Evolutionary conservation across 371 early-diverging fungal genomes (phyloP).

Genomic region (Mucor piriformis): DNA sequence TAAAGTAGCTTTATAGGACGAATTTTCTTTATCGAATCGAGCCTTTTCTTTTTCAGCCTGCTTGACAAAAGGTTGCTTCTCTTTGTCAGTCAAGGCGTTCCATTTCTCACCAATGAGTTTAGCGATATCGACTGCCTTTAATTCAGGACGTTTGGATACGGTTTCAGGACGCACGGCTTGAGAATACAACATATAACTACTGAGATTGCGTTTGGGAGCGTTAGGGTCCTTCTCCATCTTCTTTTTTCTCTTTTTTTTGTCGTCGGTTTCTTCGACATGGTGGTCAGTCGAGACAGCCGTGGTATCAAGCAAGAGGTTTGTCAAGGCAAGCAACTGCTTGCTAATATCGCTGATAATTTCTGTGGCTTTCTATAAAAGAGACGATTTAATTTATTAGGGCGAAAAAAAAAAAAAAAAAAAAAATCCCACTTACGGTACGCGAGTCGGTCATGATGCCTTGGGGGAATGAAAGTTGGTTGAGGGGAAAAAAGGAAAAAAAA

Average conservation of each 20-base stretch:
- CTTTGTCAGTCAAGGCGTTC: slow-evolving; percentile 65
- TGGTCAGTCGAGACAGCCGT: no score
- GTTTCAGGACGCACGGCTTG: slow-evolving; percentile 70
- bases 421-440: no score
- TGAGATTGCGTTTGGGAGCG: slow-evolving; percentile 81
- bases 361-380: no score
- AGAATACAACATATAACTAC: slow-evolving; percentile 81
- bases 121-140: slow-evolving; percentile 53
- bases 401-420: no score
- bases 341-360: no score
- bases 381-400: no score
- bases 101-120: slow-evolving; percentile 80
- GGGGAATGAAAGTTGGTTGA: no score
- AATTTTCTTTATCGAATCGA: slow-evolving; percentile 18
- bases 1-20: slow-evolving; percentile 11
- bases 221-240: slow-evolving; percentile 62
- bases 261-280: neutral
- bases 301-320: no score
- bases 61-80: slow-evolving; percentile 45
- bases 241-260: slow-evolving; percentile 14
- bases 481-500: no score
- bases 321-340: no score
- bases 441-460: no score
- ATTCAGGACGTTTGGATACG: slow-evolving; percentile 69
- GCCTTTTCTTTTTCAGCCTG: slow-evolving; percentile 24